Evolutionary conservation across 352 stramenopile species (phyloP).

Genomic region (Aphanomyces astaci): DNA sequence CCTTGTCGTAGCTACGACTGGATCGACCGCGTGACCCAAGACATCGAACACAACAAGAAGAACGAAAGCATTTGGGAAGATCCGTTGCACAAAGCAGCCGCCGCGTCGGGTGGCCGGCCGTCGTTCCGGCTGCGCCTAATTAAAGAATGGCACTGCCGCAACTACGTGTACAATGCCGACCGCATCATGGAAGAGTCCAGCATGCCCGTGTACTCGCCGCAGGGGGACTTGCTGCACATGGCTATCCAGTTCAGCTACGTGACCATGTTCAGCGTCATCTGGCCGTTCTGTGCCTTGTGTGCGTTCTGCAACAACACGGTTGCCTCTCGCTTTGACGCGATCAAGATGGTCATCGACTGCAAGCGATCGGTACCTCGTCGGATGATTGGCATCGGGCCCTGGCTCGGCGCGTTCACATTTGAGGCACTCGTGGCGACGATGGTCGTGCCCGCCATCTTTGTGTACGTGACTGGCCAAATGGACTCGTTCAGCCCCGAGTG

Average conservation of each 20-base stretch:
- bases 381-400: slow-evolving; percentile 47
- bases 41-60: slow-evolving; percentile 32
- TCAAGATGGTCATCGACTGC: slow-evolving; percentile 61
- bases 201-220: slow-evolving; percentile 50
- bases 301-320: slow-evolving; percentile 43
- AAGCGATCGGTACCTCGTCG: slow-evolving; percentile 43
- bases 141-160: slow-evolving; percentile 50
- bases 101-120: not conserved
- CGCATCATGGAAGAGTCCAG: slow-evolving; percentile 49
- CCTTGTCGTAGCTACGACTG: slow-evolving; percentile 36
- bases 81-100: not conserved
- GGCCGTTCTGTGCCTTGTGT: slow-evolving; percentile 53
- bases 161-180: slow-evolving; percentile 50
- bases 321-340: slow-evolving; percentile 47
- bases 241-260: slow-evolving; percentile 64
- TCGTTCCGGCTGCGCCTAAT: slow-evolving; percentile 33
- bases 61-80: slow-evolving; percentile 33
- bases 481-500: slow-evolving; percentile 43
- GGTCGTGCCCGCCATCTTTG: slow-evolving; percentile 44
- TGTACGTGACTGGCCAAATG: slow-evolving; percentile 57
- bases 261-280: slow-evolving; percentile 60
- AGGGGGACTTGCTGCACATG: slow-evolving; percentile 45
- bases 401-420: slow-evolving; percentile 46
- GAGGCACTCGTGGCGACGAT: slow-evolving; percentile 44
- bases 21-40: slow-evolving; percentile 42